These are phyloP conservation scores for Nemania serpens DNA, from an alignment of 2,329 filamentous ascomycete species.

Conservation along the genomic window DNA sequence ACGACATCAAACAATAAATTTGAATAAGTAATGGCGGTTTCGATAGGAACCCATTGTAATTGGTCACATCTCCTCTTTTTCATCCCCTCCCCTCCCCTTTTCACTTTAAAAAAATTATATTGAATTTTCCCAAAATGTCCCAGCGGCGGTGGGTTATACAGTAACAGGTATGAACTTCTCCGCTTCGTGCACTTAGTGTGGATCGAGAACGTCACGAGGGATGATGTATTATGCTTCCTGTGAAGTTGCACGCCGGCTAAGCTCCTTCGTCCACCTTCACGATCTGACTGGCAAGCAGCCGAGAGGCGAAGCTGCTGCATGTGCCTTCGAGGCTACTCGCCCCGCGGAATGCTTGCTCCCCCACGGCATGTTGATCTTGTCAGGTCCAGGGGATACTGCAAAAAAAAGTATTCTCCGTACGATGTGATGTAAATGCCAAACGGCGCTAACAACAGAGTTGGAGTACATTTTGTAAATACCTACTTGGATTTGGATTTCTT, in stretches of 20 bases:
- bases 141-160: too few relatives aligned
- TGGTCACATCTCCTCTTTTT: neutral
- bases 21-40: neutral
- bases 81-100: neutral
- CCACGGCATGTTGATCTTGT: slow-evolving; percentile 7
- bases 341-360: slow-evolving; percentile 14
- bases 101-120: neutral
- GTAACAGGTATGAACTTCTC: slow-evolving; percentile 2
- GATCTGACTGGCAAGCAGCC: slow-evolving; percentile 14
- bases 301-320: slow-evolving; percentile 16
- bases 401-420: neutral
- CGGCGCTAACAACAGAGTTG: neutral
- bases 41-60: neutral
- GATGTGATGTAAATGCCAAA: slow-evolving; percentile 6
- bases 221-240: slow-evolving; percentile 17
- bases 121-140: too few relatives aligned
- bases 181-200: slow-evolving; percentile 11
- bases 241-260: slow-evolving; percentile 19
- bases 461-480: slow-evolving; percentile 8
- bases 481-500: slow-evolving; percentile 1
- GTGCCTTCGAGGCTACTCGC: slow-evolving; percentile 10
- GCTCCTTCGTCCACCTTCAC: slow-evolving; percentile 6
- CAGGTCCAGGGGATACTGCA: neutral
- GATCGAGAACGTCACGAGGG: slow-evolving; percentile 21
- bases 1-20: neutral